phyloP scores from a whole-genome alignment of 495 filamentous ascomycete species.

The Trichoderma gamsii region DNA sequence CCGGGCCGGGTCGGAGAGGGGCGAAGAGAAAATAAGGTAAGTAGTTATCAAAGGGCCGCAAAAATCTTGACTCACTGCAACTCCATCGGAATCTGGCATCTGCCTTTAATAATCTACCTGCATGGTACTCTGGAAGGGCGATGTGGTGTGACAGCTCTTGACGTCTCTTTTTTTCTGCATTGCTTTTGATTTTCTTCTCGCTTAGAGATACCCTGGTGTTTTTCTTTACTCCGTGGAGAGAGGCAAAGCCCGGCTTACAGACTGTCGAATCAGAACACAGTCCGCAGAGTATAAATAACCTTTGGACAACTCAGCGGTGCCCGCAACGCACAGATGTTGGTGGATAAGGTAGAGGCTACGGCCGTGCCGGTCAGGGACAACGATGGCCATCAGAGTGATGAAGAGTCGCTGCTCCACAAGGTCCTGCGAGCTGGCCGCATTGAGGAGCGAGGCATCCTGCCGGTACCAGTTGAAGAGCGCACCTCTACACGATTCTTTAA shows the following conservation, averaged over 20 bases:
- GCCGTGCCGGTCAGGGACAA: constrained; percentile 3
- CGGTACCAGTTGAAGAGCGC: constrained; percentile 46
- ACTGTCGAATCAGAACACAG: background rate
- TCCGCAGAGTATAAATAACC: no score
- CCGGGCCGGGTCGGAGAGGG: no score
- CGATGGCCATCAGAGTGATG: constrained; percentile 8
- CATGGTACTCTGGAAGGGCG: background rate
- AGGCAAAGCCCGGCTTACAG: background rate
- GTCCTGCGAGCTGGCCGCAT: constrained; percentile 24
- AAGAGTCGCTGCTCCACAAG: constrained; percentile 11
- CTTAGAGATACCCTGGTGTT: background rate
- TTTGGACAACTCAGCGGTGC: background rate
- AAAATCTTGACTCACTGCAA: no score
- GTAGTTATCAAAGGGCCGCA: no score
- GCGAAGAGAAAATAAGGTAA: no score
- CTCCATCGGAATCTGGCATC: no score
- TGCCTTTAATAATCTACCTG: background rate
- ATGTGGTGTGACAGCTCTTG: background rate
- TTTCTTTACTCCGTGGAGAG: background rate
- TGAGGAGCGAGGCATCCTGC: constrained; percentile 45
- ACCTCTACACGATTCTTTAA: constrained; percentile 42
- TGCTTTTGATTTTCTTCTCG: background rate
- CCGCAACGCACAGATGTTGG: constrained; percentile 8
- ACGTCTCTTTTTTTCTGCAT: background rate
- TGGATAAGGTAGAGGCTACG: constrained; percentile 8